Base-by-base conservation (phyloP, 805 yeast species). In the Yamadazyma paraphyllophila region DNA sequence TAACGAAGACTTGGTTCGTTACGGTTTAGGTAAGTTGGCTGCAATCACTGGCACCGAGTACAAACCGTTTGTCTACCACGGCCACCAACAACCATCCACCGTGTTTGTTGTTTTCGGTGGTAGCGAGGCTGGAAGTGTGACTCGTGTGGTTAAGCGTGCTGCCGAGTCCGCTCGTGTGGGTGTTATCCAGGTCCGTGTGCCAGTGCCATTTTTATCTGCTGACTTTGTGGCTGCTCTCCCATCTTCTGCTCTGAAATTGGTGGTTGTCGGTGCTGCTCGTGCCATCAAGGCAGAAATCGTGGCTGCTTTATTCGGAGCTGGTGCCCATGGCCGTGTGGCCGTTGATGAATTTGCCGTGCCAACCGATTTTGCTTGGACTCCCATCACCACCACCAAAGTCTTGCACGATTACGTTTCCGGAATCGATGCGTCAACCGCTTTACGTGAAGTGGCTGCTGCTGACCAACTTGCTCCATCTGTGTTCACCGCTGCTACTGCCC, bases 21-120 rank as follows among this genome's bases (percentile, higher is more conserved):
- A 66, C 33, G 82, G 81, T 11, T 73, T 85, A 36, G 44, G 61
- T 5, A 63, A 71, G 36, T 66, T 85, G 58, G 85, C 84, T 66
- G 52, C 66, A 14, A 62, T 74, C n/a, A 65, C 81, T 14, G 83
- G 82, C 30, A 71, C 85, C 12, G 50, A 63, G 13, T 80, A 79
- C 59, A 64, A 73, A 39, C 80, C 83, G 24, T 85, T 87, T 58
- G 88, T 87, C 63, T 88, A 84, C 65, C 67, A 62, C 48, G 97
- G 97, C 43, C 71, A 72, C 44, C 61, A 62, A 8, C 64, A 72
- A 45, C 83, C 96, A 7, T 79, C 78, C 37, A 80, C 85, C 17
- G 87, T 91, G n/a, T 83, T 87, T 62, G 92, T 90, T 29, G 73
- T 83, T n/a, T 82, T 85, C 53, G 96, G 96, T 17, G 74, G 94